Conservation (phyloP, 768 basidiomycete species). For the Podaxis sp. region DNA sequence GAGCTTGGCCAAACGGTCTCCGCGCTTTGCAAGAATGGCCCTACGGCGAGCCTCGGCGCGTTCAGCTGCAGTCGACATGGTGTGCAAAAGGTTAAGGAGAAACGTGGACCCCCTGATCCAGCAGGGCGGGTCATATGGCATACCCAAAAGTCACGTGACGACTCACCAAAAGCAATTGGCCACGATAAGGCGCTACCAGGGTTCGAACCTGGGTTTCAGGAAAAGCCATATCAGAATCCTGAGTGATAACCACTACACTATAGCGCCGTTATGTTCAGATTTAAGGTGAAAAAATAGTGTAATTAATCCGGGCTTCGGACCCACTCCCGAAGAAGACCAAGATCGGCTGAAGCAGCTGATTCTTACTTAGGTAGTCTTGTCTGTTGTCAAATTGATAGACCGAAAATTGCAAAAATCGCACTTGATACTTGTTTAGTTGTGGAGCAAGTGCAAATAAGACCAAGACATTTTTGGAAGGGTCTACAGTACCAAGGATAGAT, state of each 20-base stretch:
- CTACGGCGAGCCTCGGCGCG: slow-evolving; percentile 77
- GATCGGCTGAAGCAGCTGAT: no score
- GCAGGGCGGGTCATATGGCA: neutral
- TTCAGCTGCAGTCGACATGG: slow-evolving; percentile 50
- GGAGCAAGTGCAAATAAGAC: no score
- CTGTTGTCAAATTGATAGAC: no score
- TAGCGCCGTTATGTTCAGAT: slow-evolving; percentile 13
- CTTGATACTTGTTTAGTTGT: no score
- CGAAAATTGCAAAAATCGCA: no score
- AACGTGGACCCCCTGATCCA: neutral
- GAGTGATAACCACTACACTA: slow-evolving; percentile 25
- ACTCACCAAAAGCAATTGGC: no score
- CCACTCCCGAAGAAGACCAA: no score
- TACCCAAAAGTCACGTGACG: neutral
- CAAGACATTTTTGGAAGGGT: no score
- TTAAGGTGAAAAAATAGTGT: no score
- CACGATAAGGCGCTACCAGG: slow-evolving; percentile 22
- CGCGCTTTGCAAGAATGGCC: slow-evolving; percentile 72
- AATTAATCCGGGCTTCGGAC: no score
- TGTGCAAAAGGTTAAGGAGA: neutral
- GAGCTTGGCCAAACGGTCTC: slow-evolving; percentile 75
- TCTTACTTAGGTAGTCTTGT: no score
- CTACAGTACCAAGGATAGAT: no score
- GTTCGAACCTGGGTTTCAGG: slow-evolving; percentile 26
- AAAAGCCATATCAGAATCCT: slow-evolving; percentile 21